Evolutionary conservation across 805 yeast genomes (phyloP).

Genomic region (Wickerhamomyces chaumierensis): DNA sequence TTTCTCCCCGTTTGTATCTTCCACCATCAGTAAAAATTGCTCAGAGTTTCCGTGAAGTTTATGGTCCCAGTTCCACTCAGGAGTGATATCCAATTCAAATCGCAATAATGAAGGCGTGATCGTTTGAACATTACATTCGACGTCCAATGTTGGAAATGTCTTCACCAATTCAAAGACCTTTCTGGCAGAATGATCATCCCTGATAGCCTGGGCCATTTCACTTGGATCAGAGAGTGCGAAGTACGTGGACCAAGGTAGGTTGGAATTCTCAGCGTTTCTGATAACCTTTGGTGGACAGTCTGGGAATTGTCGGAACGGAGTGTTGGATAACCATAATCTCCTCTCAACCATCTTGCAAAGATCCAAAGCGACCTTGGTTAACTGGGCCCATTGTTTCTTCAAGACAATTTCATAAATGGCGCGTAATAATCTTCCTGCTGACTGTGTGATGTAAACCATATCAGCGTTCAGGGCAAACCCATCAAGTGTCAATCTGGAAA

Average conservation of each 20-base stretch:
- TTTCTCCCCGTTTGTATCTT: slow-evolving; percentile 74
- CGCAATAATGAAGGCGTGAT: slow-evolving; percentile 57
- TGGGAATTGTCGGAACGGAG: slow-evolving; percentile 80
- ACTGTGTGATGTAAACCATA: slow-evolving; percentile 86
- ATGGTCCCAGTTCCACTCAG: slow-evolving; percentile 73
- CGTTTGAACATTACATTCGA: slow-evolving; percentile 63
- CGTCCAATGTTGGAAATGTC: slow-evolving; percentile 59
- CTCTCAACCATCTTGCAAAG: slow-evolving; percentile 72
- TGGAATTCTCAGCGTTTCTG: slow-evolving; percentile 65
- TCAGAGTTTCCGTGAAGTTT: slow-evolving; percentile 54
- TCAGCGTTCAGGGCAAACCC: slow-evolving; percentile 91
- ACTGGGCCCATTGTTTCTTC: slow-evolving; percentile 57
- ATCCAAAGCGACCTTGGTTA: slow-evolving; percentile 46
- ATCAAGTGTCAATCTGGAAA: slow-evolving; percentile 63
- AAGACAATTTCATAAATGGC: slow-evolving; percentile 76
- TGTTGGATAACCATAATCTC: slow-evolving; percentile 73
- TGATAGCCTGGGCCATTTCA: slow-evolving; percentile 76
- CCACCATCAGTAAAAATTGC: slow-evolving; percentile 59
- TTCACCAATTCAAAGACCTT: slow-evolving; percentile 44
- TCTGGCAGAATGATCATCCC: slow-evolving; percentile 57
- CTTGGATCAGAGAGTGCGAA: slow-evolving; percentile 51
- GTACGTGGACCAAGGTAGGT: slow-evolving; percentile 74
- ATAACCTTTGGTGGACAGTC: slow-evolving; percentile 63
- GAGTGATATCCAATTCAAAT: slow-evolving; percentile 54
- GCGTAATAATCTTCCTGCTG: slow-evolving; percentile 79